These are phyloP conservation scores for Capsicum pubescens DNA, from an alignment of 257 asterid genomes.

Conservation along the genomic window DNA sequence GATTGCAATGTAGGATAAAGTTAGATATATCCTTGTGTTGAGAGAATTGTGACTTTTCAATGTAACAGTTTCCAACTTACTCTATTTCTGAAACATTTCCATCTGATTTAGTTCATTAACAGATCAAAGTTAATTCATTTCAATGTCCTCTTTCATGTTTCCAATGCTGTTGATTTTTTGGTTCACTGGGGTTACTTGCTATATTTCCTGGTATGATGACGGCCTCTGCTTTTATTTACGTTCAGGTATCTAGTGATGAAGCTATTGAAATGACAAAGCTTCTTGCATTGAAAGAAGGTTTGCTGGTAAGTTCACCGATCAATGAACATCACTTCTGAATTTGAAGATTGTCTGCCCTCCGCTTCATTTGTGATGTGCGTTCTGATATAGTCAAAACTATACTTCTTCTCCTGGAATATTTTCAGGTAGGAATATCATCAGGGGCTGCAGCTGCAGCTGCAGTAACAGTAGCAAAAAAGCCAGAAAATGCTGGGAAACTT, in stretches of 20 bases:
- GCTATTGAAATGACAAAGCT: slow-evolving; percentile 60
- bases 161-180: neutral
- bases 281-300: slow-evolving; percentile 60
- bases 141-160: neutral
- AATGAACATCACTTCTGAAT: neutral
- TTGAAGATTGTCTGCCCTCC: neutral
- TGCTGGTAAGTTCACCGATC: slow-evolving; percentile 45
- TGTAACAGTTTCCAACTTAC: neutral
- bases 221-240: neutral
- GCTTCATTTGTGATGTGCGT: slow-evolving; percentile 2
- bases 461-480: slow-evolving; percentile 51
- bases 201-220: neutral
- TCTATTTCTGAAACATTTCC: neutral
- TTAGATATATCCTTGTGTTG: neutral
- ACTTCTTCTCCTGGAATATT: neutral
- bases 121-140: neutral
- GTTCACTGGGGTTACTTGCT: neutral
- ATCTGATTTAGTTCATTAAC: neutral
- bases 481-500: slow-evolving; percentile 64
- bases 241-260: slow-evolving; percentile 58
- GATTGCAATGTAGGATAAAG: neutral
- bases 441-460: slow-evolving; percentile 74
- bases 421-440: slow-evolving; percentile 64
- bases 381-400: neutral
- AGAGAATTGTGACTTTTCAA: neutral